Conservation (phyloP, 495 filamentous ascomycete genomes). For the Lasiosphaeria hispida region DNA sequence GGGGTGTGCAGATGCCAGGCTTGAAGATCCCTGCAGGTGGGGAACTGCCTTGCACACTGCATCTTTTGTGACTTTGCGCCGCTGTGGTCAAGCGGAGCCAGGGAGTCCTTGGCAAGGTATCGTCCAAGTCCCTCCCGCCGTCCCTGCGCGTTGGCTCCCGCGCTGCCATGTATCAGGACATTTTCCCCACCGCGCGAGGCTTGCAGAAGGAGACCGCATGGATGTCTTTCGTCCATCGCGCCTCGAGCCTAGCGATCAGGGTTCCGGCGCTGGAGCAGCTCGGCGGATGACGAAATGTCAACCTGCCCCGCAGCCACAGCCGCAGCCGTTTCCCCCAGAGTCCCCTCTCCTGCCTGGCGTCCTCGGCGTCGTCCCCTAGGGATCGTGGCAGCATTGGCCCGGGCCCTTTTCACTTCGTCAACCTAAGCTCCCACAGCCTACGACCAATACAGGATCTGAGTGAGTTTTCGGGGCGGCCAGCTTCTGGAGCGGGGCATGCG, state of each 20-base stretch:
- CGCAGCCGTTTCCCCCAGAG: not conserved
- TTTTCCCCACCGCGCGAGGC: not conserved
- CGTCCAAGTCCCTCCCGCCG: not conserved
- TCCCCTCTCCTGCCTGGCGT: not conserved
- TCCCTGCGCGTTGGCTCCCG: not conserved
- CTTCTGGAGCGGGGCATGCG: too few relatives aligned
- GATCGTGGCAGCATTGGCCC: too few relatives aligned
- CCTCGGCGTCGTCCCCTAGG: not conserved
- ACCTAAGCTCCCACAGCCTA: too few relatives aligned
- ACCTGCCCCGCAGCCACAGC: not conserved
- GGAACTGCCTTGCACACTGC: constrained; percentile 2
- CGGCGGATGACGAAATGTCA: constrained; percentile 3
- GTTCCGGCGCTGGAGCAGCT: not conserved
- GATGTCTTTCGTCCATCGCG: not conserved
- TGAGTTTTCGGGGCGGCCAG: too few relatives aligned
- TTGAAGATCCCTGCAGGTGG: constrained; percentile 25
- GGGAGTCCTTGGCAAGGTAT: constrained; percentile 9
- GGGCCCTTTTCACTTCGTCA: too few relatives aligned
- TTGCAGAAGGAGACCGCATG: not conserved
- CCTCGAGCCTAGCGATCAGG: not conserved
- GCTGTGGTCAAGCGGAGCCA: not conserved
- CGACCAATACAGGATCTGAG: too few relatives aligned
- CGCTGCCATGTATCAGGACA: constrained; percentile 9
- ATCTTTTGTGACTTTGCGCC: too few relatives aligned
- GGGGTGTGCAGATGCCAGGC: constrained; percentile 17